Conservation (phyloP, 1,284 basidiomycete species). For the Wallemia mellicola region DNA sequence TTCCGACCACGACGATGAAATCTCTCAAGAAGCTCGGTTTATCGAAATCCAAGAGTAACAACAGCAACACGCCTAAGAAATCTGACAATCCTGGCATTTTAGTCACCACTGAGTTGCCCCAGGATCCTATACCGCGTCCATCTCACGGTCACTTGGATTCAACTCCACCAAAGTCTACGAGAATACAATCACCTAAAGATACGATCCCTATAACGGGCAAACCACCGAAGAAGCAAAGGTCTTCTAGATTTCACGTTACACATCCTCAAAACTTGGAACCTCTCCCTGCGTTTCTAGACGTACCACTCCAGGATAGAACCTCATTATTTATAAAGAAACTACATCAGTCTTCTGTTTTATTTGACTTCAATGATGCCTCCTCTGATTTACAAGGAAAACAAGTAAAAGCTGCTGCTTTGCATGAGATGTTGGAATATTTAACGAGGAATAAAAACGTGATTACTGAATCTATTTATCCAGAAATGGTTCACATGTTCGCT, state of each 20-base stretch:
- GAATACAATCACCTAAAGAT: constrained; percentile 31
- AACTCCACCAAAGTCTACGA: not conserved
- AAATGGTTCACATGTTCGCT: constrained; percentile 95
- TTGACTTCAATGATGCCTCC: constrained; percentile 96
- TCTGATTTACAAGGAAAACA: constrained; percentile 89
- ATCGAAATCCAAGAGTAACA: not conserved
- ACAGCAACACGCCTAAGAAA: not conserved
- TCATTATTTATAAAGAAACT: constrained; percentile 84
- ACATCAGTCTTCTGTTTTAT: constrained; percentile 80
- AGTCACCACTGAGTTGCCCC: not conserved
- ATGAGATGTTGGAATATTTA: constrained; percentile 98
- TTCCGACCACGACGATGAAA: not conserved
- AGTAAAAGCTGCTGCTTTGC: constrained; percentile 87
- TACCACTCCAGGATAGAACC: constrained; percentile 55
- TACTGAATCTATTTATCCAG: constrained; percentile 90
- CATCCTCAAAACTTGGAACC: constrained; percentile 91
- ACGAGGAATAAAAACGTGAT: constrained; percentile 88
- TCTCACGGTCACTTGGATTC: not conserved
- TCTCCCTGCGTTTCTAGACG: constrained; percentile 79
- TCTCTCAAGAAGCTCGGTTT: not conserved
- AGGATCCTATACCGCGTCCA: not conserved
- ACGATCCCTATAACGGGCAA: constrained; percentile 83
- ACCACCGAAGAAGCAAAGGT: constrained; percentile 78
- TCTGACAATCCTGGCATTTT: not conserved
- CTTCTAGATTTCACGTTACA: constrained; percentile 79